Evolutionary conservation across 495 filamentous ascomycete species (phyloP).

Genomic region (Talaromyces trachyspermus): DNA sequence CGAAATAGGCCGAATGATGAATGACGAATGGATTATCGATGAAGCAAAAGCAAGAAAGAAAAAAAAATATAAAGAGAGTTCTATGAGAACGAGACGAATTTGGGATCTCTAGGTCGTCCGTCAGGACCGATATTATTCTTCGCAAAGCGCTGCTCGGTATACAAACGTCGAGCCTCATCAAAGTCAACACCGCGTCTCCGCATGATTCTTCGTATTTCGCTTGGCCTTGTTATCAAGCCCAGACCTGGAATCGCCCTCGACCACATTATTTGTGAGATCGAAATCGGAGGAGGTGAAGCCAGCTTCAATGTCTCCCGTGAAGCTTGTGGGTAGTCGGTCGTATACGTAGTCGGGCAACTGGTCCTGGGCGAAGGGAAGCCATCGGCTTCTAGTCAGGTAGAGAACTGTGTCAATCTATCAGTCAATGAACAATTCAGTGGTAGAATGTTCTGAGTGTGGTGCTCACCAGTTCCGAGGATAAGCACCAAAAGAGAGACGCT

Average conservation of each 20-base stretch:
- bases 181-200: conserved; percentile 66
- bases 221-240: conserved; percentile 78
- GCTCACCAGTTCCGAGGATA: conserved; percentile 51
- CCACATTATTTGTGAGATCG: conserved; percentile 71
- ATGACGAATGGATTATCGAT: not conserved
- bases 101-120: conserved; percentile 83
- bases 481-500: conserved; percentile 57
- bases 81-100: conserved; percentile 89
- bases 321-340: conserved; percentile 62
- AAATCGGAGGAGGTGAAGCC: conserved; percentile 78
- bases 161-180: conserved; percentile 83
- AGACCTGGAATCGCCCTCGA: conserved; percentile 62
- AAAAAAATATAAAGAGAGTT: conserved; percentile 1
- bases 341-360: conserved; percentile 60
- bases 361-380: conserved; percentile 52
- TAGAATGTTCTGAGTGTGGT: not conserved
- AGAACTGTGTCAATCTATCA: conserved; percentile 38
- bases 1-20: conserved; percentile 7
- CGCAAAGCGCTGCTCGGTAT: conserved; percentile 74
- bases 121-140: conserved; percentile 84
- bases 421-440: not conserved
- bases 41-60: conserved; percentile 4
- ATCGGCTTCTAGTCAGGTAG: conserved; percentile 71
- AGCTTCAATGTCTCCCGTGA: conserved; percentile 73
- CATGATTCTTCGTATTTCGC: conserved; percentile 81